Percentiles rank a stretch among this genome's conserved stretches.
These are phyloP conservation scores for Tylopilus vinaceipallidus DNA, from an alignment of 768 basidiomycete genomes.

Conservation along the genomic window DNA sequence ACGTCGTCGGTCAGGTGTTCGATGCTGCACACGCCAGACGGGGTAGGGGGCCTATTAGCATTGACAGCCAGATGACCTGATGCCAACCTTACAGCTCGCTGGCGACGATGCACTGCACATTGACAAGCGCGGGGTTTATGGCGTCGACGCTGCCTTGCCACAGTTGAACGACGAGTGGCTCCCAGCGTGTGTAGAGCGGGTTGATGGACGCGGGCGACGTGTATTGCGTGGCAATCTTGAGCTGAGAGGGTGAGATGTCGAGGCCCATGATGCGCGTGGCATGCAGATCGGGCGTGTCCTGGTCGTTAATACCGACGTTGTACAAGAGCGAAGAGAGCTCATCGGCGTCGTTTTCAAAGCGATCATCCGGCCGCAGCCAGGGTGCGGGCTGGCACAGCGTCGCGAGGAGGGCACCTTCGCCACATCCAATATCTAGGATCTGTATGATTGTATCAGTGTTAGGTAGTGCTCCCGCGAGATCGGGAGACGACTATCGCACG, in stretches of 20 bases:
- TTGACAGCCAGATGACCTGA: neutral
- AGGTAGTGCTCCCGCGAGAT: neutral
- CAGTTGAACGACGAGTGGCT: slow-evolving; percentile 58
- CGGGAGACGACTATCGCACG: slow-evolving; percentile 7
- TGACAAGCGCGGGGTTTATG: slow-evolving; percentile 64
- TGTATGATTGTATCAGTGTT: slow-evolving; percentile 26
- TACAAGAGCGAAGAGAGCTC: slow-evolving; percentile 20
- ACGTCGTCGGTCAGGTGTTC: slow-evolving; percentile 69
- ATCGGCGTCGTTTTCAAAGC: slow-evolving; percentile 22
- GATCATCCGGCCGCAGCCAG: slow-evolving; percentile 49
- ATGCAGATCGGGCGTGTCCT: slow-evolving; percentile 58
- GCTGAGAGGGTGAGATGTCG: slow-evolving; percentile 55
- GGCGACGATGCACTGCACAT: slow-evolving; percentile 68
- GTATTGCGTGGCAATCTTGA: slow-evolving; percentile 51
- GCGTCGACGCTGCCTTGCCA: slow-evolving; percentile 75
- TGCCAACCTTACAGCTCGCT: slow-evolving; percentile 71
- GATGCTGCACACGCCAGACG: slow-evolving; percentile 46
- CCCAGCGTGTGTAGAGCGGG: slow-evolving; percentile 56
- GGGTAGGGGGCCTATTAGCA: slow-evolving; percentile 3
- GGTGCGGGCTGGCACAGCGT: slow-evolving; percentile 74
- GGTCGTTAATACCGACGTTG: slow-evolving; percentile 23
- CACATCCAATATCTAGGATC: slow-evolving; percentile 85
- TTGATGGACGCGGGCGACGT: slow-evolving; percentile 41
- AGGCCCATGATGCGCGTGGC: slow-evolving; percentile 59
- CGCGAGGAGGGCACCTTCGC: slow-evolving; percentile 70